Percentiles rank a stretch among this genome's conserved stretches.
Conservation (phyloP, 305 asterid species). For the Euphrasia arctica region DNA sequence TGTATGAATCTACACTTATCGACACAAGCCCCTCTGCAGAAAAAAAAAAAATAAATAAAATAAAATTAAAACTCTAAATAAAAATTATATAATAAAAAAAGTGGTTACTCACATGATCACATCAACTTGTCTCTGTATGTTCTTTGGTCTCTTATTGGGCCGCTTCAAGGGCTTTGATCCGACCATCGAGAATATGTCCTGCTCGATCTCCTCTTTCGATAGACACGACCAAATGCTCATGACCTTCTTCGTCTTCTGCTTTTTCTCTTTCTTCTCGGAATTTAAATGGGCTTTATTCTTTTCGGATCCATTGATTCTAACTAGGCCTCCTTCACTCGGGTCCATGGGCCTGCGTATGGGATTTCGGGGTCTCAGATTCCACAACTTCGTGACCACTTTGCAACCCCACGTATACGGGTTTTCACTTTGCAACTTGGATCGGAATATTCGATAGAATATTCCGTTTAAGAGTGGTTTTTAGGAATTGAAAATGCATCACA, state of each 20-base stretch:
- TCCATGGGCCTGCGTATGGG: conserved; percentile 45
- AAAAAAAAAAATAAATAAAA: conserved; percentile 20
- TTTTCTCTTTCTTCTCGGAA: conserved; percentile 20
- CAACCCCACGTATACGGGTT: no score
- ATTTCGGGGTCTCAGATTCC: conserved; percentile 92
- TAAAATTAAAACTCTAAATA: conserved; percentile 1
- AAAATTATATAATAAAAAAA: neutral
- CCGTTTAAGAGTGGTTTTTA: no score
- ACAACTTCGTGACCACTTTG: conserved; percentile 31
- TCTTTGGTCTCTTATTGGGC: conserved; percentile 71
- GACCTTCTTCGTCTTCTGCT: conserved; percentile 52
- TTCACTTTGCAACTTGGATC: no score
- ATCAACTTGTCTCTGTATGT: conserved; percentile 54
- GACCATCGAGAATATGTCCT: conserved; percentile 58
- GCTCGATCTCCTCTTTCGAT: conserved; percentile 70
- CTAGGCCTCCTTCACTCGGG: conserved; percentile 41
- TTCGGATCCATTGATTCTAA: neutral
- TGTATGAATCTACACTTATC: conserved; percentile 57
- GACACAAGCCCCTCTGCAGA: conserved; percentile 69
- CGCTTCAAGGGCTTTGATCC: conserved; percentile 72
- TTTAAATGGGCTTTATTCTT: conserved; percentile 30
- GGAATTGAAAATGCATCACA: no score
- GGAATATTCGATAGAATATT: no score
- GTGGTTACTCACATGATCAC: conserved; percentile 58
- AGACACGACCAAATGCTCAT: conserved; percentile 41